Percentiles rank a stretch among this genome's conserved stretches.
These are phyloP conservation scores for Ceratocystis albifundus DNA, from an alignment of 2,329 filamentous ascomycete species.

Conservation along the genomic window DNA sequence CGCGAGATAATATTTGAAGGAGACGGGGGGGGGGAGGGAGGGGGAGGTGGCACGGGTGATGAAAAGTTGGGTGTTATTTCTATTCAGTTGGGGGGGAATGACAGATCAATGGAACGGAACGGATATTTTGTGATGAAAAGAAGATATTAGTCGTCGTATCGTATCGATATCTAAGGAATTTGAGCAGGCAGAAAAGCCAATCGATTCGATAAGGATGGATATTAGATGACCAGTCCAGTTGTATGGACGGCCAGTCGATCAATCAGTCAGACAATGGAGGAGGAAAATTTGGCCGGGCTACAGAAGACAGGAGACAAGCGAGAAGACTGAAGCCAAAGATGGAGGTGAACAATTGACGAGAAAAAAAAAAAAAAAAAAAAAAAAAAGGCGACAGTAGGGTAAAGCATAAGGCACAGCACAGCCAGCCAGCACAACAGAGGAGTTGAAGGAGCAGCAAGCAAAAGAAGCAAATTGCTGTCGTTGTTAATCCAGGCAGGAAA, in stretches of 20 bases:
- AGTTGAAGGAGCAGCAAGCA: not conserved
- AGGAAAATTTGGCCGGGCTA: not conserved
- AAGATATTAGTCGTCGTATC: not conserved
- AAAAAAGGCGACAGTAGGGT: slow-evolving; percentile 3
- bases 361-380: slow-evolving; percentile 16
- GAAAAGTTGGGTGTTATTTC: not conserved
- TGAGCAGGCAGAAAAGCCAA: not conserved
- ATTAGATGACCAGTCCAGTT: not conserved
- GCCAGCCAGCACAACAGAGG: slow-evolving; percentile 5
- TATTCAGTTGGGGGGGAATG: not conserved
- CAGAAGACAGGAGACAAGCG: not conserved
- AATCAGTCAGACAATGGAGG: not conserved
- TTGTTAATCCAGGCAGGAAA: not conserved
- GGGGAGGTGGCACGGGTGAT: not conserved
- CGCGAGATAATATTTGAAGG: not conserved
- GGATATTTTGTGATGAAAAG: not conserved
- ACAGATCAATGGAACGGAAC: not conserved
- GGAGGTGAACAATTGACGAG: slow-evolving; percentile 3
- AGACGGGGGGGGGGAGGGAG: too few relatives aligned
- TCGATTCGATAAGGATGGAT: not conserved
- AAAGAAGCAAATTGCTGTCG: not conserved
- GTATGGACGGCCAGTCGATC: not conserved
- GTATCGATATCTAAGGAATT: not conserved
- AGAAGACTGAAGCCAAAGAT: slow-evolving; percentile 7
- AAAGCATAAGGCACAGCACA: slow-evolving; percentile 2